phyloP scores from a whole-genome alignment of 169 alveolate species.

The Plasmodium fragile region DNA sequence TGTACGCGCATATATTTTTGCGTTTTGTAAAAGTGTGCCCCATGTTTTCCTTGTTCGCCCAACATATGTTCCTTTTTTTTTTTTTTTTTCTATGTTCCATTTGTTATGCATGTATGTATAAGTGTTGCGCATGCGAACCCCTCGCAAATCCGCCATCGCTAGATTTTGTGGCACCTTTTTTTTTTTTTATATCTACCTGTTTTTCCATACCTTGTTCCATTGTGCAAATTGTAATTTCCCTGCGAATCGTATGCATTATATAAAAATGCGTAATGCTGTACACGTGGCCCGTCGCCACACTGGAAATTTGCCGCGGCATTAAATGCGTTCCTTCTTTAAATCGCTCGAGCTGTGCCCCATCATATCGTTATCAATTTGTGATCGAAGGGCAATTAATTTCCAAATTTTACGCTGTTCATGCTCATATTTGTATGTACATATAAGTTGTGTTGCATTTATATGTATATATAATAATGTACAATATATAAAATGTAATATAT shows the following conservation, averaged over 20 bases:
- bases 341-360: neutral
- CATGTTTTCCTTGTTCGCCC: neutral
- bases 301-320: neutral
- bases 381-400: neutral
- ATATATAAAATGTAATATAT: neutral
- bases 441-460: neutral
- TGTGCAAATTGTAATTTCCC: neutral
- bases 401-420: neutral
- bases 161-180: neutral
- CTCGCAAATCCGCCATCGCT: neutral
- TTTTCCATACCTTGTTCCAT: neutral
- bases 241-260: neutral
- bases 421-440: neutral
- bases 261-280: neutral
- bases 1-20: neutral
- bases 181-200: neutral
- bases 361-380: neutral
- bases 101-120: neutral
- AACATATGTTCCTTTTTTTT: neutral
- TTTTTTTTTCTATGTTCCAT: neutral
- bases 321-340: neutral
- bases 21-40: neutral
- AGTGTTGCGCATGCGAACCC: neutral
- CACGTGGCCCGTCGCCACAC: neutral
- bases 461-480: neutral